Base-by-base conservation (phyloP, 208 protist genomes). In the Crithidia bombi region DNA sequence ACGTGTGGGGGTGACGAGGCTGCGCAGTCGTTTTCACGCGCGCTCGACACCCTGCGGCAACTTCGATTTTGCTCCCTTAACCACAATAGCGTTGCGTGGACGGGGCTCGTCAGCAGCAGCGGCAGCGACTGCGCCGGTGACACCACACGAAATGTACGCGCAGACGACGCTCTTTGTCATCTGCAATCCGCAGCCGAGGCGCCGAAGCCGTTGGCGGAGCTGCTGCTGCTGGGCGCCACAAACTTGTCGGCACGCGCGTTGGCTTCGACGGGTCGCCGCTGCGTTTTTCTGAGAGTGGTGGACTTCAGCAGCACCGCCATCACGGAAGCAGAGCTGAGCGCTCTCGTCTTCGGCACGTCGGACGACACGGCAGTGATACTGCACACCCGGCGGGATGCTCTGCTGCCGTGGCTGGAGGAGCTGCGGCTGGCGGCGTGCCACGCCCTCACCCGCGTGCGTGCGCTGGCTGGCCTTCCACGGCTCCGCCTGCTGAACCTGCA, bases 281-380 rank as follows among this genome's bases (percentile, higher is more conserved):
- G 66, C 43, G n/a, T 21, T 21, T 54, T 64, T 41, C 54, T 71
- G 28, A 50, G 52, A 21, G 41, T 36, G n/a, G 36, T 82, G 1
- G 75, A 80, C 39, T 43, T 80, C 23, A 71, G 67, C 25, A 55
- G 49, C 54, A 80, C 75, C 23, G 32, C 3, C n/a, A 38, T 75
- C 43, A 46, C 43, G 1, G 54, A 75, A 15, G 41, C 36, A 0
- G 62, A 59, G 25, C 44, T 75, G 30, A 25, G 2, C 6, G 69
- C 69, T 19, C 52, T 75, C n/a, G 62, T 75, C 14, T 65, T 50
- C 44, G 69, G 59, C 19, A 54, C n/a, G 11, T 67, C 30, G 38
- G 2, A 58, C 49, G 49, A 33, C 38, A 33, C 52, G 17, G 44
- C 23, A 32, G 51, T 6, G 44, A 19, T 32, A 6, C 39, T 26